Evolutionary conservation across 495 filamentous ascomycete genomes (phyloP), one percentile per base, ranked within the genome.

Genomic region (Penicillium paxilli): DNA sequence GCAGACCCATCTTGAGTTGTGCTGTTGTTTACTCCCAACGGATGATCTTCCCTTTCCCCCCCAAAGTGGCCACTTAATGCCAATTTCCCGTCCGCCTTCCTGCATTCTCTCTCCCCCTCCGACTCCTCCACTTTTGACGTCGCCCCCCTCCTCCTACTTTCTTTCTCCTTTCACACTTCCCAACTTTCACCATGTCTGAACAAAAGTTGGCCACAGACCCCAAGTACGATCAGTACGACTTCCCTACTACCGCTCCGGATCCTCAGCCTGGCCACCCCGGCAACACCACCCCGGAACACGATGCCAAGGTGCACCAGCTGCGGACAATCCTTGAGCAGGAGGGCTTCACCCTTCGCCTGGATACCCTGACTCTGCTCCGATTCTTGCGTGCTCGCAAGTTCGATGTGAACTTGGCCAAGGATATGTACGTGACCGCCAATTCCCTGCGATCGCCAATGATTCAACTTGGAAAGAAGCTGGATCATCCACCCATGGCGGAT

Each of bases 201-300:
- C 51, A 60, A 22, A 58, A 70, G 58, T 46, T 89, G 70, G 74
- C 85, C 67, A 77, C 84, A 49, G 88, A 96, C 70, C 79, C 90
- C 61, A 96, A 96, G 73, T 97, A 97, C 79, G 93, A 98, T 73
- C 73, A 93, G 76, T 96, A 96, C 76, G 93, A 96, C 67, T 98
- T 79, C 75, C 94, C 94, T 47, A 92, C 85, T 47, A 91, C 80
- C 21, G 83, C 87, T 38, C 85, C 90, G 33, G 79, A 81, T 42
- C 63, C 78, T 10, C 81, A 86, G 60, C 73, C 75, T 57, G 94
- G 94, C 41, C 94, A 97, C 70, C 87, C 94, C 51, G 94, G 94
- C 63, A 85, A 93, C 69, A 89, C 93, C 62, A 96, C 89, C 22
- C 78, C 82, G 28, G 82, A 89, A 65, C 92, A 98, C 75, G 89